A percentile compares a stretch with the other conserved stretches of the same genome.
Conservation (phyloP, 2,329 filamentous ascomycete genomes). For the Thielaviopsis punctulata region DNA sequence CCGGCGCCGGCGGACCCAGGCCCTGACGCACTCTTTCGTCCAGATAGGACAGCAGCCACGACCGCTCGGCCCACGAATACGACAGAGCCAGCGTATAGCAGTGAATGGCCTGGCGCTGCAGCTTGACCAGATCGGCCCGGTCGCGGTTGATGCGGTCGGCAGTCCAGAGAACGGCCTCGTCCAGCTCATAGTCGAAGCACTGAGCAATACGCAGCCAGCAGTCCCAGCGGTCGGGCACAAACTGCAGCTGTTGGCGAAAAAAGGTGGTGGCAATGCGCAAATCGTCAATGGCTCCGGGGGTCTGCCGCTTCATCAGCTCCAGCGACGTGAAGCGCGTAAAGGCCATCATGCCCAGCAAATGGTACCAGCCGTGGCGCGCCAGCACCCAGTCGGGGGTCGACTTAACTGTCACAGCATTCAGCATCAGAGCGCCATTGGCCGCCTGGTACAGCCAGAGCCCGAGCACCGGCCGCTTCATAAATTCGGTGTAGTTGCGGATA, state of each 20-base stretch:
- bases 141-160: constrained; percentile 84
- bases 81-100: constrained; percentile 50
- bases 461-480: constrained; percentile 68
- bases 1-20: background rate
- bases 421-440: constrained; percentile 58
- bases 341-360: constrained; percentile 73
- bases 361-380: constrained; percentile 79
- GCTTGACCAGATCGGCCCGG: constrained; percentile 52
- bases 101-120: constrained; percentile 68
- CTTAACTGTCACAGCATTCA: constrained; percentile 54
- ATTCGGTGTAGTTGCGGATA: constrained; percentile 62
- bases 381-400: constrained; percentile 47
- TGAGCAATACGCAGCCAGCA: constrained; percentile 81
- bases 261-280: constrained; percentile 67
- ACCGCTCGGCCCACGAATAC: constrained; percentile 27
- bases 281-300: constrained; percentile 65
- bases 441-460: constrained; percentile 64
- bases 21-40: background rate
- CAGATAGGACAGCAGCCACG: constrained; percentile 5
- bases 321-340: constrained; percentile 64
- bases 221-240: constrained; percentile 69
- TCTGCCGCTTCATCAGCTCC: constrained; percentile 57
- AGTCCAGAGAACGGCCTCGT: constrained; percentile 75
- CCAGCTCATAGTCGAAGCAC: constrained; percentile 72
- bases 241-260: constrained; percentile 66